Evolutionary conservation across 2,329 filamentous ascomycete species (phyloP).

Genomic region (Fusarium luffae): DNA sequence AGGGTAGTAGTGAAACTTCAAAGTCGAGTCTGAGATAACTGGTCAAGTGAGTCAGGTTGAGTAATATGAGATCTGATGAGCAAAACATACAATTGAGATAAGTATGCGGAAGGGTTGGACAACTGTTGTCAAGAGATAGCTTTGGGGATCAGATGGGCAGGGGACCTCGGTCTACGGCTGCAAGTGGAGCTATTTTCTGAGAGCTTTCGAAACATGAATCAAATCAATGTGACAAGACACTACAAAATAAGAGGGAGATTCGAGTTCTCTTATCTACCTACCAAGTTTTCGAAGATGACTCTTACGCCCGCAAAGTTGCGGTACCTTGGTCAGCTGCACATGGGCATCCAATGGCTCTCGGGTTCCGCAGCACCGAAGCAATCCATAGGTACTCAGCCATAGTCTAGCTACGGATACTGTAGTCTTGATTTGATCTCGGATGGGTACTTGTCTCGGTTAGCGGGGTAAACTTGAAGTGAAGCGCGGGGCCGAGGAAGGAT

Average conservation of each 20-base stretch:
- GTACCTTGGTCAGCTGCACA: constrained; percentile 1
- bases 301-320: constrained; percentile 18
- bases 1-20: constrained; percentile 12
- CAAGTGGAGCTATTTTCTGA: constrained; percentile 21
- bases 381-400: not conserved
- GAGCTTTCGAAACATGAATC: constrained; percentile 8
- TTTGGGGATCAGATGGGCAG: not conserved
- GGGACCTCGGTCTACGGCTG: constrained; percentile 22
- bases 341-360: constrained; percentile 6
- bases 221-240: constrained; percentile 2
- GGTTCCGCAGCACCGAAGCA: constrained; percentile 41
- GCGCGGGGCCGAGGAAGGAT: constrained; percentile 11
- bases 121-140: not conserved
- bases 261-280: constrained; percentile 26
- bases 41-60: not conserved
- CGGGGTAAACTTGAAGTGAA: constrained; percentile 30
- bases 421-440: constrained; percentile 11
- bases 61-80: not conserved
- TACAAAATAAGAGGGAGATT: constrained; percentile 9
- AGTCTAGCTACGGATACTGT: constrained; percentile 16
- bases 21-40: not conserved
- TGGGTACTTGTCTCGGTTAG: constrained; percentile 30
- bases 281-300: constrained; percentile 4
- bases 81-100: not conserved
- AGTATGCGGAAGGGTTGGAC: not conserved